Base-by-base conservation (phyloP, 805 yeast genomes). In the Pichia heedii region DNA sequence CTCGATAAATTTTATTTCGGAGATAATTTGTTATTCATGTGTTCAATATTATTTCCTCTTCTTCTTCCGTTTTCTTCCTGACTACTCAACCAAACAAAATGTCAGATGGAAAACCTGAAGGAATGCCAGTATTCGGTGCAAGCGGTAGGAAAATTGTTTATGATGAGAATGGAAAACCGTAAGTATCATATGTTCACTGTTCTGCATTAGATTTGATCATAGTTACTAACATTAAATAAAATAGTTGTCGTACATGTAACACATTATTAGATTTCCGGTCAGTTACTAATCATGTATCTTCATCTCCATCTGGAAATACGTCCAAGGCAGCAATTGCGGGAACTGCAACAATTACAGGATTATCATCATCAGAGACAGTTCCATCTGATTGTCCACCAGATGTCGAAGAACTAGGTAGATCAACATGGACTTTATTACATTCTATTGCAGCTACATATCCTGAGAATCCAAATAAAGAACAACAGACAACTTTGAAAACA, bases 151-250 rank as follows among this genome's bases (percentile, higher is more conserved):
- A 75, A 52, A 81, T 87, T 46, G 63, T 86, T 20, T 77, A 84
- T 45, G 96, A 85, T 56, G 80, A 85, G 58, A 82, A 90, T 62
- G 97, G 97, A 1, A 89, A 86, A 62, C 97, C 97, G 88, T 84
- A 69, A 59, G 93, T 77, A 47, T 13, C 19, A 15, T 12, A 15
- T 4, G n/a, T 13, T 15, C 35, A 10, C 16, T 21, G 22, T 19
- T 26, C 19, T 22, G 15, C 32, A 29, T 8, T 10, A 29, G 13
- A 13, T 10, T 12, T 19, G 32, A 26, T 11, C 9, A 32, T 19
- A 32, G 19, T 22, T 34, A 42, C 29, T 35, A 16, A 21, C 22
- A 13, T 18, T 21, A 9, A 3, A 18, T 32, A 18, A 4, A n/a
- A 1, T 13, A 38, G 62, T 46, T 90, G 98, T 57, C 90, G 96